phyloP scores from a whole-genome alignment of 2,329 filamentous ascomycete genomes.

The Fusarium sp. region DNA sequence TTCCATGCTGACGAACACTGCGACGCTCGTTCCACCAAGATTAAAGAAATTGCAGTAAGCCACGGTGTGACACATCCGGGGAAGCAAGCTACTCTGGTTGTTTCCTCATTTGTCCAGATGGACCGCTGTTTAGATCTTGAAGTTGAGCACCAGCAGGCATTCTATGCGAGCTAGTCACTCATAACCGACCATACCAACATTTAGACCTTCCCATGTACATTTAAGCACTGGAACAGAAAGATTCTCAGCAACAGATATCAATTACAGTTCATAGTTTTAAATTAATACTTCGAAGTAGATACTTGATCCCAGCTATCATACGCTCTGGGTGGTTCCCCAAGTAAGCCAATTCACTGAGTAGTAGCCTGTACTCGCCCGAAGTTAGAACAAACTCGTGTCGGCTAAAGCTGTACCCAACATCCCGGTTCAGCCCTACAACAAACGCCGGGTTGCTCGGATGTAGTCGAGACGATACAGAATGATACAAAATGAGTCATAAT shows the following conservation, averaged over 20 bases:
- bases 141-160: background rate
- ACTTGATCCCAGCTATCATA: background rate
- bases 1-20: background rate
- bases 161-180: background rate
- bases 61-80: background rate
- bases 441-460: background rate
- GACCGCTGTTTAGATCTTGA: background rate
- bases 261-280: accelerated
- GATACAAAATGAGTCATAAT: conserved; percentile 17
- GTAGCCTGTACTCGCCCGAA: too few species aligned
- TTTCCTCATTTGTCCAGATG: background rate
- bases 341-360: background rate
- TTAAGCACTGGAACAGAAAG: background rate
- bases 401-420: background rate
- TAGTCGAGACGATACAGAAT: background rate
- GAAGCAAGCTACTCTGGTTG: background rate
- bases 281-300: accelerated
- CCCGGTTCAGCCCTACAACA: background rate
- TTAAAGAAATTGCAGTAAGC: background rate
- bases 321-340: accelerated
- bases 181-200: background rate
- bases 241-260: background rate
- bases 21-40: background rate
- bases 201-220: background rate
- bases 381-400: background rate